phyloP scores from a whole-genome alignment of 352 stramenopile species.

The Phytophthora kernoviae region DNA sequence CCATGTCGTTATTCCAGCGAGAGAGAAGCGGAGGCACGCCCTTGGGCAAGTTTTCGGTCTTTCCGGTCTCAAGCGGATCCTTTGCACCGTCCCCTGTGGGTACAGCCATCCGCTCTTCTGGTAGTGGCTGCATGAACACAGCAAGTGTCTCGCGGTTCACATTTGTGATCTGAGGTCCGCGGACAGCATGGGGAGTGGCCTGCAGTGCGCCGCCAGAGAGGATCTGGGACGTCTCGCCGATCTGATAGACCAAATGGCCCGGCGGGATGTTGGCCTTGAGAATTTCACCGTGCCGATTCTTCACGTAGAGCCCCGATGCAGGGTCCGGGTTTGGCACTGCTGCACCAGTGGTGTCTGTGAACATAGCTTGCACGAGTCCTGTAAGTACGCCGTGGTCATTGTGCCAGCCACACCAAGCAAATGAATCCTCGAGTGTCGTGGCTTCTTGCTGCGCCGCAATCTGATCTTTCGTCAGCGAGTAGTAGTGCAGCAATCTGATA shows the following conservation, averaged over 20 bases:
- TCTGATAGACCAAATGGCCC: constrained; percentile 93
- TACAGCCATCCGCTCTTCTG: constrained; percentile 80
- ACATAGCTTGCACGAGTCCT: constrained; percentile 92
- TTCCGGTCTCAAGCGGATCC: constrained; percentile 45
- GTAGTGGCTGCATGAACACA: constrained; percentile 97
- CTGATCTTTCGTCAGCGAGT: constrained; percentile 75
- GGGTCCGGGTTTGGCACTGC: constrained; percentile 78
- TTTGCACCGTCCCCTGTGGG: constrained; percentile 41
- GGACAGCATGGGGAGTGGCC: constrained; percentile 92
- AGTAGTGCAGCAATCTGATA: constrained; percentile 94
- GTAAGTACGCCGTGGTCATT: constrained; percentile 97
- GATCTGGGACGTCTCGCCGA: constrained; percentile 96
- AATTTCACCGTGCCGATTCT: constrained; percentile 89
- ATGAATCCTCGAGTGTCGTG: constrained; percentile 66
- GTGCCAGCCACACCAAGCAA: constrained; percentile 98
- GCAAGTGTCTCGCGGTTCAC: constrained; percentile 94
- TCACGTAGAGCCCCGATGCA: constrained; percentile 92
- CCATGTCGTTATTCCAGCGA: constrained; percentile 88
- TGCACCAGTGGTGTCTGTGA: constrained; percentile 78
- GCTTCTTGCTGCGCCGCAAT: constrained; percentile 55
- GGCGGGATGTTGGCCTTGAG: constrained; percentile 89
- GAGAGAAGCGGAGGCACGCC: constrained; percentile 84
- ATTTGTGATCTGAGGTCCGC: constrained; percentile 70
- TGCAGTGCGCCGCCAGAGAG: constrained; percentile 92
- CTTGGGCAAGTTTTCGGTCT: constrained; percentile 77